Base-by-base conservation (phyloP, 2,329 filamentous ascomycete species). In the Apiospora rasikravindrae region DNA sequence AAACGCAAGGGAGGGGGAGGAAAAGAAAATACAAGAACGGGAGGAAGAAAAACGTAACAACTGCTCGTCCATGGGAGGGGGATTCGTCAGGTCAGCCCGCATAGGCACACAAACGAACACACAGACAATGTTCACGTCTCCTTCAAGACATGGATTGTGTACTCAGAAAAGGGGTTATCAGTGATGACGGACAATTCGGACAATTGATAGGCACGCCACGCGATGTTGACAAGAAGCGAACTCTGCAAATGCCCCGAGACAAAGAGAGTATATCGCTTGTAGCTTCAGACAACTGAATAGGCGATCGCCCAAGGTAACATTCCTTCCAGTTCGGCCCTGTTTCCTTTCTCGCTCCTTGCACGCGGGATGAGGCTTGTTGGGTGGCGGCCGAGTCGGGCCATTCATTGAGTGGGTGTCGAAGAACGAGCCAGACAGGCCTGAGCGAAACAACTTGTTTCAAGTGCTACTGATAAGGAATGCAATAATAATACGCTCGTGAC, bases 81-180 rank as follows among this genome's bases (percentile, higher is more conserved):
- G 44, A 22, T n/a, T 40, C 11, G 57, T 40, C 10, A 33, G 33
- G 33, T 37, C 6, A 10, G 33, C 33, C 53, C 26, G 53, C 22
- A n/a, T n/a, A n/a, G n/a, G n/a, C n/a, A n/a, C n/a, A 47, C 22
- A 24, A 49, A 11, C 53, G 37, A 11, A 13, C 29, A 37, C 16
- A 37, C 22, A 26, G n/a, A 26, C 4, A 40, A 14, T 64, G 16
- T 11, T 7, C 33, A 64, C 33, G 33, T 6, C 33, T 10, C 11
- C n/a, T 40, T n/a, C 57, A n/a, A 64, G 57, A 40, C 57, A 64
- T 64, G n/a, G 57, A 64, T 64, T n/a, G 57, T 40, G 57, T 40
- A 24, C 40, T 64, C 10, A n/a, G 19, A n/a, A 64, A 40, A 40
- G 33, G 57, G 29, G 57, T 64, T 64, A 13, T n/a, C 57, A 24